Evolutionary conservation across 1,139 yeast genomes (phyloP).

Genomic region (Saccharomycopsis crataegensis): DNA sequence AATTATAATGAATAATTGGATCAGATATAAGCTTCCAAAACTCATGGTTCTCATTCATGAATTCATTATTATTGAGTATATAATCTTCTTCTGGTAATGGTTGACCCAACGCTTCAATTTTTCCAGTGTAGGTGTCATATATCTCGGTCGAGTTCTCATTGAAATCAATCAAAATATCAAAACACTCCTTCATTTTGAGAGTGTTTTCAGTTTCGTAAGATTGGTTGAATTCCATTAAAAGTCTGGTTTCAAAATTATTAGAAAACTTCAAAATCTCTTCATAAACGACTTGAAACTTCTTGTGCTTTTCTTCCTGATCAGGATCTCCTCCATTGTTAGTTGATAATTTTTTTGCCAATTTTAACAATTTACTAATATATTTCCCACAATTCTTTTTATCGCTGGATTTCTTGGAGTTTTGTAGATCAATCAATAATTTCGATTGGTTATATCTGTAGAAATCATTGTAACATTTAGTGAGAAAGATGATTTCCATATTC

Average conservation of each 20-base stretch:
- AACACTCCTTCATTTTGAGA: constrained; percentile 69
- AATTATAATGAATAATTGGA: constrained; percentile 16
- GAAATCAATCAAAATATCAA: constrained; percentile 70
- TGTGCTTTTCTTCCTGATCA: background rate
- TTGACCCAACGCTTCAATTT: constrained; percentile 26
- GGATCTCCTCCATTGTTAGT: background rate
- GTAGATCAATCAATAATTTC: constrained; percentile 49
- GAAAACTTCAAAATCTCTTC: constrained; percentile 12
- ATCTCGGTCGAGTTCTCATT: constrained; percentile 40
- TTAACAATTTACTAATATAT: constrained; percentile 16
- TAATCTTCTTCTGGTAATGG: constrained; percentile 35
- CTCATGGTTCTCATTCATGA: constrained; percentile 33
- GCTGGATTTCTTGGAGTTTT: constrained; percentile 31
- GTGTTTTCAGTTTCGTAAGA: constrained; percentile 46
- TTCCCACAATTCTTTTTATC: constrained; percentile 23
- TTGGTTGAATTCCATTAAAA: constrained; percentile 49
- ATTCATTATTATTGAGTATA: constrained; percentile 40
- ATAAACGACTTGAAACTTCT: constrained; percentile 10
- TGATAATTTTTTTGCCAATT: constrained; percentile 16
- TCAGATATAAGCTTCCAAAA: constrained; percentile 16
- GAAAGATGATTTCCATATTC: constrained; percentile 63
- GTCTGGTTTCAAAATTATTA: constrained; percentile 28
- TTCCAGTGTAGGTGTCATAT: constrained; percentile 9
- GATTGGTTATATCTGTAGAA: constrained; percentile 59
- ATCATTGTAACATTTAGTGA: constrained; percentile 72